These are phyloP conservation scores for Calonectria pseudoturangicola DNA, from an alignment of 2,329 filamentous ascomycete species.

Conservation along the genomic window DNA sequence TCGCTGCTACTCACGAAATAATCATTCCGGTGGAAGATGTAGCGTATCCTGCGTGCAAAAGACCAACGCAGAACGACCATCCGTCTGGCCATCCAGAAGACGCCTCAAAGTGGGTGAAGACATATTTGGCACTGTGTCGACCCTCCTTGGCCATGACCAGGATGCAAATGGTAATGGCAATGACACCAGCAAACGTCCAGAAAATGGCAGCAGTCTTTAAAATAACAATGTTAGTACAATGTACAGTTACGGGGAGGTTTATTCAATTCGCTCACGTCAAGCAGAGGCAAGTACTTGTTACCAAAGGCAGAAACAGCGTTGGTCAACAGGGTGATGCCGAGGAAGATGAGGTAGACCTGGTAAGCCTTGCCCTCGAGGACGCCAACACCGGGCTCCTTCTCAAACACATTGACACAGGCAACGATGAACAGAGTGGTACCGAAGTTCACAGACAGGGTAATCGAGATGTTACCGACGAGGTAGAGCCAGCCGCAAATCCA, in stretches of 20 bases:
- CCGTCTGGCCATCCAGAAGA: constrained; percentile 81
- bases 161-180: constrained; percentile 78
- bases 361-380: constrained; percentile 72
- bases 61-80: constrained; percentile 84
- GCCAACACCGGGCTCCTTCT: constrained; percentile 63
- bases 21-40: constrained; percentile 88
- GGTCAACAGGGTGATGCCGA: constrained; percentile 78
- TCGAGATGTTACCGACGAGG: constrained; percentile 87
- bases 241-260: neutral
- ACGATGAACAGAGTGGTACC: constrained; percentile 81
- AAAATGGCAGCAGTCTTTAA: constrained; percentile 80
- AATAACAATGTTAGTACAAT: constrained; percentile 33
- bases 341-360: constrained; percentile 83
- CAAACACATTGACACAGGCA: constrained; percentile 74
- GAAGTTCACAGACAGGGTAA: constrained; percentile 89
- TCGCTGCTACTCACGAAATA: constrained; percentile 75
- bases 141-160: constrained; percentile 82
- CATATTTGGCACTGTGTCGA: constrained; percentile 76
- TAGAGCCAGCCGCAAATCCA: constrained; percentile 87
- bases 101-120: constrained; percentile 81
- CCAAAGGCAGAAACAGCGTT: constrained; percentile 80
- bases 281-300: constrained; percentile 79
- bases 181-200: constrained; percentile 83
- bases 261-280: constrained; percentile 75
- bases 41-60: constrained; percentile 83